Conservation (phyloP, 768 basidiomycete species). For the Phaeotremella skinneri region DNA sequence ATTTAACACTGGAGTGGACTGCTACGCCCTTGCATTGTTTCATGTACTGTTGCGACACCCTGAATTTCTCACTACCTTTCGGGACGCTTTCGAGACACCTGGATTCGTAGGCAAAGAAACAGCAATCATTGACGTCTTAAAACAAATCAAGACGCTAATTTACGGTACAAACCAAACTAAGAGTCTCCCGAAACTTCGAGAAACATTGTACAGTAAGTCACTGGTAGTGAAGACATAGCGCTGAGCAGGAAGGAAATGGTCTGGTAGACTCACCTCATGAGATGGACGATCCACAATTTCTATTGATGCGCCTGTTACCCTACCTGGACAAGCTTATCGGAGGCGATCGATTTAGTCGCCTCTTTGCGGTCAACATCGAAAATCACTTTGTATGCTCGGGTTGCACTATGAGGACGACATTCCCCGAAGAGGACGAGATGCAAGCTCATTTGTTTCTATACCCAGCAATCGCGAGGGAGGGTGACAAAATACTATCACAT, state of each 20-base stretch:
- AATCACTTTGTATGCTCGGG: neutral
- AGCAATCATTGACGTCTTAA: too few species aligned
- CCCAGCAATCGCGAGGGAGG: neutral
- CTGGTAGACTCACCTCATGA: conserved; percentile 1
- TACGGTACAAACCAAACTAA: too few species aligned
- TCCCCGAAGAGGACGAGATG: neutral
- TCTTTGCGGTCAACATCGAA: neutral
- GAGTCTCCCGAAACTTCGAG: neutral
- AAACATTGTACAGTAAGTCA: neutral
- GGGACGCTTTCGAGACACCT: neutral
- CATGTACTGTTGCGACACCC: neutral
- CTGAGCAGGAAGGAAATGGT: neutral
- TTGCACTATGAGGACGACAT: neutral
- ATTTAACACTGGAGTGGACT: neutral
- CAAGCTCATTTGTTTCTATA: neutral
- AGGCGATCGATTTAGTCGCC: neutral
- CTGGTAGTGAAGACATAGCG: neutral
- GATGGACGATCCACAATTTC: conserved; percentile 1
- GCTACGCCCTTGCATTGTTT: conserved; percentile 8
- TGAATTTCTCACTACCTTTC: neutral
- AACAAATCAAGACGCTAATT: too few species aligned
- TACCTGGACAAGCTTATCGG: neutral
- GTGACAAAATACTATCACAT: neutral
- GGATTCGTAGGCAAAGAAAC: too few species aligned
- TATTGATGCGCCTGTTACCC: neutral